A percentile compares a stretch with the other conserved stretches of the same genome.
Evolutionary conservation across 129 eudicot species (phyloP).

Genomic region (Pulicaria dysenterica): DNA sequence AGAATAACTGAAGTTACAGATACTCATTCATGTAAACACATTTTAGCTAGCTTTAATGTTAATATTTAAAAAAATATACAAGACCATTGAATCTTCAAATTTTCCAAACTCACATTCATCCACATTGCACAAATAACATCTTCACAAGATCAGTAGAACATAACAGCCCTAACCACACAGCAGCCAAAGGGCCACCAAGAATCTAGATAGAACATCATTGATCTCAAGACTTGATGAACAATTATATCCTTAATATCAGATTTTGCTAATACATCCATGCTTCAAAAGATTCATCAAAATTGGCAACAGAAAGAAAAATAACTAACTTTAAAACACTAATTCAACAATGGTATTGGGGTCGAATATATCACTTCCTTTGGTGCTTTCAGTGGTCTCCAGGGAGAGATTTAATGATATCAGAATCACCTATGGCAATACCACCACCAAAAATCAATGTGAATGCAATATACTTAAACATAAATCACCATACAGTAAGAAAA

Average conservation of each 20-base stretch:
- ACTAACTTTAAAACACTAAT: neutral
- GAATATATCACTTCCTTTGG: neutral
- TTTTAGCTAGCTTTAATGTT: too few species aligned
- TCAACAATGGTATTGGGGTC: too few species aligned
- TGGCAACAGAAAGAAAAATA: slow-evolving; percentile 16
- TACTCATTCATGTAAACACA: too few species aligned
- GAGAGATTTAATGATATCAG: slow-evolving; percentile 65
- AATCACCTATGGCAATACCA: slow-evolving; percentile 47
- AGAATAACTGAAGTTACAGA: too few species aligned
- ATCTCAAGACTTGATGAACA: slow-evolving; percentile 1
- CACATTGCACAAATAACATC: too few species aligned
- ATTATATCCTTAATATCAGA: slow-evolving; percentile 10
- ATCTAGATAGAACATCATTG: too few species aligned
- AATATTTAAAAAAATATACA: too few species aligned
- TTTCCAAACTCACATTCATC: too few species aligned
- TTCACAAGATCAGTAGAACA: too few species aligned
- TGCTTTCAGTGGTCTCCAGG: slow-evolving; percentile 53
- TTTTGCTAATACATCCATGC: slow-evolving; percentile 5
- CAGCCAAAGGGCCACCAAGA: too few species aligned
- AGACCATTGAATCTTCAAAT: too few species aligned
- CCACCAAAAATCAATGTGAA: neutral
- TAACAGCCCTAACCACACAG: too few species aligned
- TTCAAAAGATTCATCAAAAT: slow-evolving; percentile 9
- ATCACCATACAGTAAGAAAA: neutral
- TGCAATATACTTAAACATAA: neutral